Percentiles rank a stretch among this genome's conserved stretches.
phyloP scores from a whole-genome alignment of 2,329 filamentous ascomycete species.

The Lachnellula suecica region DNA sequence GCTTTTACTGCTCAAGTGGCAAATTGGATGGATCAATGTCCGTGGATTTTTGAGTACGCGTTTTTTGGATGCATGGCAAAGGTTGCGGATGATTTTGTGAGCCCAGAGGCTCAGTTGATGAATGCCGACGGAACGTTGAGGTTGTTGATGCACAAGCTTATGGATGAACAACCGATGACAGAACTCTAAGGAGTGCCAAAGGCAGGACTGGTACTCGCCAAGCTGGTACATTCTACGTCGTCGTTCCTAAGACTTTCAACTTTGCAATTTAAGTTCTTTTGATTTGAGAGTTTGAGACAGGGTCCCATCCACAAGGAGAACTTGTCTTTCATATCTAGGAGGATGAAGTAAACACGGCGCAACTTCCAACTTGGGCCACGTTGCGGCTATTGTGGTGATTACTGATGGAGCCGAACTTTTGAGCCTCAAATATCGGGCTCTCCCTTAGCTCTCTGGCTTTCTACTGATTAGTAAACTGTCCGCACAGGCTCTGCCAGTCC shows the following conservation, averaged over 20 bases:
- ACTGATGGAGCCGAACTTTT: background rate
- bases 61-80: constrained; percentile 44
- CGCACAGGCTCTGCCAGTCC: background rate
- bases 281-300: too few species aligned
- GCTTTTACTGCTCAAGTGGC: constrained; percentile 39
- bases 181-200: background rate
- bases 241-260: too few species aligned
- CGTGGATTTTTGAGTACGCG: constrained; percentile 43
- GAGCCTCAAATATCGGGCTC: background rate
- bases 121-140: constrained; percentile 41
- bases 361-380: too few species aligned
- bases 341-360: too few species aligned
- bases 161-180: constrained; percentile 26
- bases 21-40: constrained; percentile 42
- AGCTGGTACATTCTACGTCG: too few species aligned
- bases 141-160: constrained; percentile 27
- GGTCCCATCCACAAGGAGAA: too few species aligned
- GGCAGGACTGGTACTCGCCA: background rate
- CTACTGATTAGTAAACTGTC: background rate
- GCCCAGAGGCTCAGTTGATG: constrained; percentile 46
- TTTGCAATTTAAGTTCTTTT: too few species aligned
- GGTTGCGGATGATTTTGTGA: constrained; percentile 44
- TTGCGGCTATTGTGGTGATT: too few species aligned
- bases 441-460: background rate
- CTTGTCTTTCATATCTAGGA: too few species aligned